Evolutionary conservation across 306 rosid genomes (phyloP).

Genomic region (Quercus variabilis): DNA sequence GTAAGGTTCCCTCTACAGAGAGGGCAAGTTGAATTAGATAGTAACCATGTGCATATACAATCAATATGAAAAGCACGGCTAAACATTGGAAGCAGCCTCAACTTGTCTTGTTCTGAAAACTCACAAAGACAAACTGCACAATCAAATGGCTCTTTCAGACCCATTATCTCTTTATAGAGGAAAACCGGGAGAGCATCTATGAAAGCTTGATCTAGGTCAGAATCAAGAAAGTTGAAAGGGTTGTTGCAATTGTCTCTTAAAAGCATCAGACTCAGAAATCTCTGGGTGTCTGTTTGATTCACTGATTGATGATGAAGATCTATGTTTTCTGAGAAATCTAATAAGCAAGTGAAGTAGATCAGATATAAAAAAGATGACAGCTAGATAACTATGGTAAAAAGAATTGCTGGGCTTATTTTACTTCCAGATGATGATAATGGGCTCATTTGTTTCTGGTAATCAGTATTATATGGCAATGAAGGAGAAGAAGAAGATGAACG

Average conservation of each 20-base stretch:
- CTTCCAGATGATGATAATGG: constrained; percentile 45
- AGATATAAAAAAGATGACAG: constrained; percentile 63
- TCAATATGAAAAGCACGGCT: too few relatives aligned
- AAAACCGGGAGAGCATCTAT: too few relatives aligned
- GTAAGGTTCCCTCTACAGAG: constrained; percentile 76
- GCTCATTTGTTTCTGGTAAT: constrained; percentile 40
- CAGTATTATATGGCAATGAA: constrained; percentile 28
- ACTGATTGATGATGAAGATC: constrained; percentile 49
- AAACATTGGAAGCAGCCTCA: too few relatives aligned
- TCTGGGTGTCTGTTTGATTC: constrained; percentile 64
- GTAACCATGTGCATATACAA: constrained; percentile 29
- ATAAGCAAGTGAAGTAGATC: constrained; percentile 68
- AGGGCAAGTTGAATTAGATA: constrained; percentile 87
- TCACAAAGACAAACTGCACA: too few relatives aligned
- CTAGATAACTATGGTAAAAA: constrained; percentile 67
- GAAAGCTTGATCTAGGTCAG: too few relatives aligned
- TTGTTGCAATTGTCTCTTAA: constrained; percentile 68
- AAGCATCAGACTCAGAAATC: constrained; percentile 53
- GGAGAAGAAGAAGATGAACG: constrained; percentile 24
- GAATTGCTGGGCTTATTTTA: constrained; percentile 58
- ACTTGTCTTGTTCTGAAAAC: too few relatives aligned
- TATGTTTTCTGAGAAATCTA: constrained; percentile 54
- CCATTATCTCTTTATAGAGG: too few relatives aligned
- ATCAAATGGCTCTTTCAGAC: too few relatives aligned
- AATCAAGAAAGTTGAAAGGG: too few relatives aligned